phyloP scores from a whole-genome alignment of 768 basidiomycete species.

The Auricularia sp. region DNA sequence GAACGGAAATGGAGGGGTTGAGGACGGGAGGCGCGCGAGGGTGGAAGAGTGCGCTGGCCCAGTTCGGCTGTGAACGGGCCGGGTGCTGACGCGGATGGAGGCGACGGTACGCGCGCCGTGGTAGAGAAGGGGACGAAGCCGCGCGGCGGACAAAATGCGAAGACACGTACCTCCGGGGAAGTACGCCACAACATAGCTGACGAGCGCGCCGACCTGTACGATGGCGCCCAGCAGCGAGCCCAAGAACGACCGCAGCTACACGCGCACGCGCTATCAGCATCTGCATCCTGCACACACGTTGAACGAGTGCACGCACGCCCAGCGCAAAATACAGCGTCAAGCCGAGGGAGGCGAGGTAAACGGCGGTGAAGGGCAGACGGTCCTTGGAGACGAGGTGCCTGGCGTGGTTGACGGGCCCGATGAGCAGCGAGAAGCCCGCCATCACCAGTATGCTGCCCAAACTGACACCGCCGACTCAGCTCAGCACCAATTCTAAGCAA shows the following conservation, averaged over 20 bases:
- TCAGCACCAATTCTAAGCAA: no score
- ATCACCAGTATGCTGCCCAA: conserved; percentile 91
- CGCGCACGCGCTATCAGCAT: neutral
- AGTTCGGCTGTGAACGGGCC: no score
- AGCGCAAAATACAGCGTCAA: conserved; percentile 89
- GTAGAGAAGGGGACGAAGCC: no score
- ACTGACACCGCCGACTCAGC: conserved; percentile 9
- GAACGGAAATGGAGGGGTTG: no score
- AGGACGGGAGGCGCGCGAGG: no score
- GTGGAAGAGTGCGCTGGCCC: no score
- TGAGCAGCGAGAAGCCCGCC: conserved; percentile 60
- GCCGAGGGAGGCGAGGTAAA: conserved; percentile 76
- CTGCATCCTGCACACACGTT: no score
- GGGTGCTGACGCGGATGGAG: no score
- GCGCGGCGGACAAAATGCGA: no score
- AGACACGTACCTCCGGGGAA: conserved; percentile 62
- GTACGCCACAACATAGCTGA: conserved; percentile 87
- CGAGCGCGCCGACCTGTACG: conserved; percentile 73
- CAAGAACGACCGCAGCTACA: neutral
- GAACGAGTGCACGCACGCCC: no score
- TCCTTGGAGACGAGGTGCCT: conserved; percentile 75
- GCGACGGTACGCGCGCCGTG: no score
- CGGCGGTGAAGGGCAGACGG: conserved; percentile 69
- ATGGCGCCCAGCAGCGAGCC: conserved; percentile 77
- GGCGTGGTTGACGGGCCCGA: conserved; percentile 31